phyloP scores from a whole-genome alignment of 176 grass and related monocot genomes.

The Chrysopogon serrulatus region DNA sequence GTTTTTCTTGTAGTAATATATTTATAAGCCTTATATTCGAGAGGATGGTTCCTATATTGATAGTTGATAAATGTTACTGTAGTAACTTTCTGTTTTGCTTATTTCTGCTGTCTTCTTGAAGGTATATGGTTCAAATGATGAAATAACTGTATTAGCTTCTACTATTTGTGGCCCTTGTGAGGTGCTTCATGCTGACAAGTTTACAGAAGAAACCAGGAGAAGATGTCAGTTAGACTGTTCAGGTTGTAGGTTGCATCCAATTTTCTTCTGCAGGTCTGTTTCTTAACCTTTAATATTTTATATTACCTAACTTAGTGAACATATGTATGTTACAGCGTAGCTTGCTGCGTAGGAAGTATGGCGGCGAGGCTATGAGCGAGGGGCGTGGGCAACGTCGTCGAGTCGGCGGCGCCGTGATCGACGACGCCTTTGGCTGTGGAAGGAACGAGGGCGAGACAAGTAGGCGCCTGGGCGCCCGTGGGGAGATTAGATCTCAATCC shows the following conservation, averaged over 20 bases:
- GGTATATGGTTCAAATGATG: constrained; percentile 52
- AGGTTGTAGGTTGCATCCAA: constrained; percentile 20
- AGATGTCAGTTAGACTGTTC: constrained; percentile 33
- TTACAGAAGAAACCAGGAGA: constrained; percentile 30
- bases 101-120: constrained; percentile 15
- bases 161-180: constrained; percentile 51
- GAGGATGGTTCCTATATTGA: constrained; percentile 2
- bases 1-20: neutral
- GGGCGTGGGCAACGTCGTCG: too few species aligned
- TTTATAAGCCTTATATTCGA: neutral
- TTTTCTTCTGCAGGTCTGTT: constrained; percentile 61
- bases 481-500: too few species aligned
- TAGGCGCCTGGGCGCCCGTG: too few species aligned
- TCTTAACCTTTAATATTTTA: constrained; percentile 8
- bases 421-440: too few species aligned
- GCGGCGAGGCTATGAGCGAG: too few species aligned
- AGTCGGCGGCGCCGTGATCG: too few species aligned
- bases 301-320: neutral
- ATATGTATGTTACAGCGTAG: too few species aligned
- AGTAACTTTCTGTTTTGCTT: neutral
- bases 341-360: too few species aligned
- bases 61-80: neutral
- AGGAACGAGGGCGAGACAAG: too few species aligned
- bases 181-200: constrained; percentile 18
- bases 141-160: constrained; percentile 33